Base-by-base conservation (phyloP, 2,329 filamentous ascomycete genomes). In the Fusarium napiforme region DNA sequence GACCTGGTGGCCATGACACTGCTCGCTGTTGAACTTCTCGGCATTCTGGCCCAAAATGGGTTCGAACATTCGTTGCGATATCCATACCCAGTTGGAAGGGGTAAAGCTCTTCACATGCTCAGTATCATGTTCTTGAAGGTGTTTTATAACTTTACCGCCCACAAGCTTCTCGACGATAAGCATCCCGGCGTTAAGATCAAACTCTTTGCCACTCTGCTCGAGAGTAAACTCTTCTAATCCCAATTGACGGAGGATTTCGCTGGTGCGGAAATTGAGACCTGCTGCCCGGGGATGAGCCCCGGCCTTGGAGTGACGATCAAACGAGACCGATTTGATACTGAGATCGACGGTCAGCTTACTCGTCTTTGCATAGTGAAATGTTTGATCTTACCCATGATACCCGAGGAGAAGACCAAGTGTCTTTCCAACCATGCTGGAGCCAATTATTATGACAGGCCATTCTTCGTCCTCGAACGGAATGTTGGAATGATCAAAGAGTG, bases 341-440 rank as follows among this genome's bases (percentile, higher is more conserved):
- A 19, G 6, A n/a, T 7, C 1, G 1, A 4, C 6, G 14, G 46
- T 49, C 5, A 49, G 19, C 14, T n/a, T 8, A 1, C 21, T 5
- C 7, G 1, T 18, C 15, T 23, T 6, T 19, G 3, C 7, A 21
- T 5, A 6, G 28, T 34, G 4, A 9, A 1, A 14, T n/a, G 4
- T 23, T 8, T 7, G 2, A 15, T 5, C 45, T n/a, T 42, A 52
- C 58, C 58, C 45, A 6, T 60, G 36, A 42, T 53, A 60, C 3
- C 58, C 58, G 10, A 60, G 45, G 7, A 60, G 45, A 60, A 53
- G 58, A 21, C 58, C 58, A 21, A 60, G 58, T 2, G 58, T 15
- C n/a, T 60, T 52, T 8, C 58, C 58, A 34, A 60, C 58, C 58
- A 60, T 53, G 36, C 58, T 60, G 11, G 58, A 60, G 18, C 58